A percentile compares a stretch with the other conserved stretches of the same genome.
phyloP scores from a whole-genome alignment of 2,329 filamentous ascomycete species.

The Xylariaceae sp. region DNA sequence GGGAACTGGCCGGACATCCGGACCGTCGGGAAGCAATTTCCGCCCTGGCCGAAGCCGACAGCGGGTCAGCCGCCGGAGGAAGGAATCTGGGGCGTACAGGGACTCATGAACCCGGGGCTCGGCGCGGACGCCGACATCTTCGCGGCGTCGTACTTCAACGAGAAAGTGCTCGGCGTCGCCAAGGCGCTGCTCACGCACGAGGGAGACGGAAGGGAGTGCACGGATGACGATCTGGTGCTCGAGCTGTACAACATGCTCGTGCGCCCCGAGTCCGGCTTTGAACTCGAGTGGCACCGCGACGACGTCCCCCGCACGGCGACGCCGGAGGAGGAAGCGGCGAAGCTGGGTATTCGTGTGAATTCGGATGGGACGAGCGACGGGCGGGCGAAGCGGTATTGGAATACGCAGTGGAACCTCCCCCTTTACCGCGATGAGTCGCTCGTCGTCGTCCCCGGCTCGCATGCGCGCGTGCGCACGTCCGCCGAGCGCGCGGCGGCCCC shows the following conservation, averaged over 20 bases:
- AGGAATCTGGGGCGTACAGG: conserved; percentile 88
- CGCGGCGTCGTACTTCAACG: conserved; percentile 65
- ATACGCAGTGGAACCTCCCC: conserved; percentile 85
- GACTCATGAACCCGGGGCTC: conserved; percentile 70
- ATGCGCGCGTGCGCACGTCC: conserved; percentile 64
- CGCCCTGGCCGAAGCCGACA: conserved; percentile 63
- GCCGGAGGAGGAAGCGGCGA: conserved; percentile 58
- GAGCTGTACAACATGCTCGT: conserved; percentile 85
- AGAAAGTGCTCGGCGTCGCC: conserved; percentile 56
- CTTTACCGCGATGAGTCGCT: conserved; percentile 65
- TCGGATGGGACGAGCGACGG: conserved; percentile 34
- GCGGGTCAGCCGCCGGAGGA: conserved; percentile 34
- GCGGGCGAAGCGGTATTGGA: conserved; percentile 41
- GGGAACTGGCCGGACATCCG: conserved; percentile 77
- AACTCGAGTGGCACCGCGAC: conserved; percentile 79
- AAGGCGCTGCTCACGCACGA: conserved; percentile 53
- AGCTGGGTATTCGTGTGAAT: conserved; percentile 39
- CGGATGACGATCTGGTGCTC: conserved; percentile 63
- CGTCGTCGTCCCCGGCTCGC: conserved; percentile 71
- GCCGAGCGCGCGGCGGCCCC: conserved; percentile 62
- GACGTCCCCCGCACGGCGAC: conserved; percentile 65
- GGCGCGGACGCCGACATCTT: conserved; percentile 54
- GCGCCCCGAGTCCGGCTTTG: conserved; percentile 63
- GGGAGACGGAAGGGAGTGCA: conserved; percentile 16
- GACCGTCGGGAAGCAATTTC: conserved; percentile 85